Evolutionary conservation across 176 grass and related monocot species (phyloP).

Genomic region (Chloris gayana): DNA sequence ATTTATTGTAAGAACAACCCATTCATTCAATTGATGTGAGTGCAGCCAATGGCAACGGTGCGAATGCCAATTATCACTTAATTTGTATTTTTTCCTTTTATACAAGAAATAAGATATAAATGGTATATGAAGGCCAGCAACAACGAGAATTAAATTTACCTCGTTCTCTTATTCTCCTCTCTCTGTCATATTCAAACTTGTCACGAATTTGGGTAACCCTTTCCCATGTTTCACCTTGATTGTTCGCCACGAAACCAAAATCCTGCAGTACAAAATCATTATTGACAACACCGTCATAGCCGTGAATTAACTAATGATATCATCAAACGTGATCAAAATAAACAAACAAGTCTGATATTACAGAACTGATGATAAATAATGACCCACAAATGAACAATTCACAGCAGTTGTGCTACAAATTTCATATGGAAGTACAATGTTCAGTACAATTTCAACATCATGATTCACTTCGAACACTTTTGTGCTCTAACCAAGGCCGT

Average conservation of each 20-base stretch:
- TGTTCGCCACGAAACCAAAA: conserved; percentile 44
- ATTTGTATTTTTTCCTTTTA: not conserved
- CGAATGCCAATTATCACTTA: conserved; percentile 3
- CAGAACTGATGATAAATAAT: not conserved
- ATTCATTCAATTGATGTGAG: not conserved
- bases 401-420: not conserved
- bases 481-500: too few species aligned
- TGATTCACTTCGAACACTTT: too few species aligned
- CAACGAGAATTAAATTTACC: conserved; percentile 48
- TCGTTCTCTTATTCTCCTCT: conserved; percentile 83
- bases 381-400: not conserved
- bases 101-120: conserved; percentile 15
- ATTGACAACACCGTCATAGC: conserved; percentile 6
- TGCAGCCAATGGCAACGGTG: too few species aligned
- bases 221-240: conserved; percentile 77
- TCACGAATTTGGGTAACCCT: conserved; percentile 92
- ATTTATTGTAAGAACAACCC: not conserved
- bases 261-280: conserved; percentile 56
- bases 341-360: not conserved
- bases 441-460: too few species aligned
- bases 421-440: conserved; percentile 3
- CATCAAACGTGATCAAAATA: not conserved
- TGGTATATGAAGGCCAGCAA: not conserved
- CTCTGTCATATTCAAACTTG: conserved; percentile 98
- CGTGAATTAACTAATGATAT: not conserved